Percentiles rank a stretch among this genome's conserved stretches.
These are phyloP conservation scores for Exophiala lecanii-corni DNA, from an alignment of 2,329 filamentous ascomycete species.

Conservation along the genomic window DNA sequence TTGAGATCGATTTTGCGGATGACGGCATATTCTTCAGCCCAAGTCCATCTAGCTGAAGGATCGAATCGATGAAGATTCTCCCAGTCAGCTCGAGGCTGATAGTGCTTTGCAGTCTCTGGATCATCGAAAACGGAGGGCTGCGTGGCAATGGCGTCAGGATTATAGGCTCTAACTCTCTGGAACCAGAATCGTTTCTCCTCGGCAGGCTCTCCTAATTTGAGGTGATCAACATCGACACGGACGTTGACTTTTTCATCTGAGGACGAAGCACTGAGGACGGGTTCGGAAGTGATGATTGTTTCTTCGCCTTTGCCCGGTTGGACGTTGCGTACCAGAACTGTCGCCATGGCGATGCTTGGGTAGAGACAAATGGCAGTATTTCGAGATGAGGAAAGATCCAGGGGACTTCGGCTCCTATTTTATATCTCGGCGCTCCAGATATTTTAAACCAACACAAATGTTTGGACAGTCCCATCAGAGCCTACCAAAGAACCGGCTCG, in stretches of 20 bases:
- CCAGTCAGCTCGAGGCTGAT: slow-evolving; percentile 31
- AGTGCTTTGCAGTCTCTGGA: slow-evolving; percentile 35
- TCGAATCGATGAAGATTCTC: slow-evolving; percentile 38
- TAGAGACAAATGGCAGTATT: too few species aligned
- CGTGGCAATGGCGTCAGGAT: slow-evolving; percentile 30
- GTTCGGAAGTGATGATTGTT: neutral
- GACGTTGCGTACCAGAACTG: neutral
- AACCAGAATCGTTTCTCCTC: slow-evolving; percentile 31
- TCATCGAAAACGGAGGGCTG: slow-evolving; percentile 46
- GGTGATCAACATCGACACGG: neutral
- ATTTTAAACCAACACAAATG: too few species aligned
- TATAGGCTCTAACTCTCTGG: slow-evolving; percentile 25
- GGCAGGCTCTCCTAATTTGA: slow-evolving; percentile 20
- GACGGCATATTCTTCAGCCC: slow-evolving; percentile 23
- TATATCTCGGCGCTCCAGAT: too few species aligned
- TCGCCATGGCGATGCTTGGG: neutral
- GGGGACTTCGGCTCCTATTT: too few species aligned
- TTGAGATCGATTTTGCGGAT: slow-evolving; percentile 27
- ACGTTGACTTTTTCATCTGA: neutral
- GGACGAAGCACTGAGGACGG: neutral
- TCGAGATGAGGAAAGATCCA: too few species aligned
- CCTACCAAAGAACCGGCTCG: too few species aligned
- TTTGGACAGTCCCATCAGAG: too few species aligned
- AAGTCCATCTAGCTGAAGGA: slow-evolving; percentile 30
- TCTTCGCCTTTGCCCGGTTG: neutral